Evolutionary conservation across 768 basidiomycete species (phyloP).

Genomic region (Mycena latifolia): DNA sequence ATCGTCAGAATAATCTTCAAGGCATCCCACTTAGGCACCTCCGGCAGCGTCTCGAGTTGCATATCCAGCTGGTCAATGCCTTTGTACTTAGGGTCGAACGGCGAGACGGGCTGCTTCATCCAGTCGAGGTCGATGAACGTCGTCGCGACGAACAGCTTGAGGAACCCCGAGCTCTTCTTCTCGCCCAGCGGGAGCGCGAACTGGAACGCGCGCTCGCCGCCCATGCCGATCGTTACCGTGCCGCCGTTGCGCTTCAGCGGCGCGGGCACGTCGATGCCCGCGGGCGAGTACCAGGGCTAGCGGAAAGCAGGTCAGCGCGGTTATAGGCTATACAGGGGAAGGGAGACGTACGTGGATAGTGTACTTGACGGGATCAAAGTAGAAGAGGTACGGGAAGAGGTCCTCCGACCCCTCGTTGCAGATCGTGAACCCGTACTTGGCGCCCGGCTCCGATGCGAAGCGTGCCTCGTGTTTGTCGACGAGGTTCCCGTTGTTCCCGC

Average conservation of each 20-base stretch:
- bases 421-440: slow-evolving; percentile 24
- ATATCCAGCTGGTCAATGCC: no score
- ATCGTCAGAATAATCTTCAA: no score
- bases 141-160: neutral
- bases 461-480: slow-evolving; percentile 2
- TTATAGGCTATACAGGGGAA: neutral
- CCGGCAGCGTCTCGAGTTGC: no score
- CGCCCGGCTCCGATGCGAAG: neutral
- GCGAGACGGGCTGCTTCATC: neutral
- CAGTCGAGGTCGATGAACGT: neutral
- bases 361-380: slow-evolving; percentile 15
- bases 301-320: neutral
- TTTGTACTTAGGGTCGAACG: neutral
- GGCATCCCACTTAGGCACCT: no score
- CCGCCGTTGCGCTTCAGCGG: neutral
- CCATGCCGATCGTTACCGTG: neutral
- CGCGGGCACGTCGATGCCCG: neutral
- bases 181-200: neutral
- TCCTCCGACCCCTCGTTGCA: slow-evolving; percentile 3
- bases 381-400: slow-evolving; percentile 20
- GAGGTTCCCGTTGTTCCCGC: slow-evolving; percentile 13
- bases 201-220: neutral
- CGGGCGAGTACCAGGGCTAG: neutral
- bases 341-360: slow-evolving; percentile 15
- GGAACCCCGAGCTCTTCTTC: neutral